Percentiles rank a stretch among this genome's conserved stretches.
phyloP scores from a whole-genome alignment of 768 basidiomycete species.

The Scleroderma citrinum region DNA sequence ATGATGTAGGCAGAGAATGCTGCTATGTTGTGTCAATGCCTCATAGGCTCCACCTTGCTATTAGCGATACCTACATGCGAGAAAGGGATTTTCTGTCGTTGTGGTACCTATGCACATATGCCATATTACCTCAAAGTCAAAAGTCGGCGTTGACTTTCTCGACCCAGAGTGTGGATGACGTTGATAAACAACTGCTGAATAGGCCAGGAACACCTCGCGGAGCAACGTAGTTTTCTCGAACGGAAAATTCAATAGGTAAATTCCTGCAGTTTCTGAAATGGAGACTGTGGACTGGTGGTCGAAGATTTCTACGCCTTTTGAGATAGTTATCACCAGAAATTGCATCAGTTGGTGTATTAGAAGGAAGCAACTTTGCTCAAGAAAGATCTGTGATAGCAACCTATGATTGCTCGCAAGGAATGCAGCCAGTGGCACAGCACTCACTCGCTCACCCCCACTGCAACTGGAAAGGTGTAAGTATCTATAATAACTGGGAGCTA shows the following conservation, averaged over 20 bases:
- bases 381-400: conserved; percentile 5
- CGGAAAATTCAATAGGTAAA: conserved; percentile 10
- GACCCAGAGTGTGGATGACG: conserved; percentile 8
- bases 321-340: conserved; percentile 18
- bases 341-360: conserved; percentile 18
- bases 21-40: conserved; percentile 27
- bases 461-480: conserved; percentile 11
- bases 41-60: background rate
- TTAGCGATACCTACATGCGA: conserved; percentile 34
- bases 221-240: conserved; percentile 15
- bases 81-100: conserved; percentile 28
- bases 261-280: conserved; percentile 12
- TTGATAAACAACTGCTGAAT: conserved; percentile 24
- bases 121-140: conserved; percentile 35
- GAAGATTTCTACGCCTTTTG: conserved; percentile 10
- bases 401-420: conserved; percentile 8
- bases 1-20: conserved; percentile 42
- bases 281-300: conserved; percentile 2
- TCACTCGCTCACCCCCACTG: conserved; percentile 11
- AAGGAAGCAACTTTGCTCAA: conserved; percentile 3
- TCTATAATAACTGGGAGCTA: background rate
- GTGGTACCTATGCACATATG: conserved; percentile 23
- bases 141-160: conserved; percentile 2
- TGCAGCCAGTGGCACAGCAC: background rate
- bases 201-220: conserved; percentile 31